These are phyloP conservation scores for Saccharomycopsis fibuligera DNA, from an alignment of 805 yeast genomes.

Conservation along the genomic window DNA sequence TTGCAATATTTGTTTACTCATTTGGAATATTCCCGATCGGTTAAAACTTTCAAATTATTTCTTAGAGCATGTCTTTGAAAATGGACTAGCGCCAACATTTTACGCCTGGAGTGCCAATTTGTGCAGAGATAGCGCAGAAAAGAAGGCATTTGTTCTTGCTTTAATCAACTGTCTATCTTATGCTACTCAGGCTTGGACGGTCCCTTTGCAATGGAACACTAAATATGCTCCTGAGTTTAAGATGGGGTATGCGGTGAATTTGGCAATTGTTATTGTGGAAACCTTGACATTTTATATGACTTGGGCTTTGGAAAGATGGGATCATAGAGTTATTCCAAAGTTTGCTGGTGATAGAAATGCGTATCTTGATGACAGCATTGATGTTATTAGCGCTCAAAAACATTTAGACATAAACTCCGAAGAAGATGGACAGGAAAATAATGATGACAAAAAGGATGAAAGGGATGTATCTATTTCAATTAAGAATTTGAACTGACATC, in stretches of 20 bases:
- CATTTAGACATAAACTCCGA: too few species aligned
- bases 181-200: constrained; percentile 20
- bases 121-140: constrained; percentile 18
- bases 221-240: constrained; percentile 14
- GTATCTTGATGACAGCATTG: background rate
- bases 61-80: background rate
- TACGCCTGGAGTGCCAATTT: constrained; percentile 19
- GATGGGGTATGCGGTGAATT: constrained; percentile 13
- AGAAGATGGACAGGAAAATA: too few species aligned
- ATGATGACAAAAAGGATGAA: too few species aligned
- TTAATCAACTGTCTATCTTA: constrained; percentile 18
- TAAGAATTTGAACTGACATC: too few species aligned
- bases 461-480: too few species aligned
- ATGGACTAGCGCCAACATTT: constrained; percentile 15
- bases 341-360: background rate
- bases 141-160: constrained; percentile 17
- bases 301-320: constrained; percentile 2
- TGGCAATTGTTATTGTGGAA: constrained; percentile 7
- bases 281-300: constrained; percentile 8
- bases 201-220: constrained; percentile 18
- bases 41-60: background rate
- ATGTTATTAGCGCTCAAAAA: too few species aligned
- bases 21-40: background rate
- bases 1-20: background rate
- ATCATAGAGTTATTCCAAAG: constrained; percentile 8